A percentile compares a stretch with the other conserved stretches of the same genome.
phyloP scores from a whole-genome alignment of 768 basidiomycete genomes.

The Agaricus blazei region DNA sequence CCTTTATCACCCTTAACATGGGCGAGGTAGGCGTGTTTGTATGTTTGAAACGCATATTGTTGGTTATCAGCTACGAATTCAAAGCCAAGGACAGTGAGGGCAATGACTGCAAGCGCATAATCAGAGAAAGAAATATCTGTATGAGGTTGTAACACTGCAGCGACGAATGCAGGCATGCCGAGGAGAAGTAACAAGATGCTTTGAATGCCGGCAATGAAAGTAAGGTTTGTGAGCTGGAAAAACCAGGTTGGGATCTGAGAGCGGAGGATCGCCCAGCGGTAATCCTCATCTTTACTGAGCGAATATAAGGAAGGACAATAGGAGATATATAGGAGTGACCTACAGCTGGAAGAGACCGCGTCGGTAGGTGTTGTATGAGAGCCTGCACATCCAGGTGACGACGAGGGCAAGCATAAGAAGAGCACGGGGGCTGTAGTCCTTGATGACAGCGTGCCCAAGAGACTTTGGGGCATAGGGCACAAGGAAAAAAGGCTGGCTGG shows the following conservation, averaged over 20 bases:
- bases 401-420: conserved; percentile 69
- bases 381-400: conserved; percentile 61
- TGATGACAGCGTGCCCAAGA: conserved; percentile 31
- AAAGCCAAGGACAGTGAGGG: conserved; percentile 51
- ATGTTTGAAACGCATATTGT: conserved; percentile 80
- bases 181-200: conserved; percentile 77
- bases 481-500: conserved; percentile 33
- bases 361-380: conserved; percentile 79
- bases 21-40: conserved; percentile 53
- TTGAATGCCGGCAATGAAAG: conserved; percentile 75
- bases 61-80: conserved; percentile 92
- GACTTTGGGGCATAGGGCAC: conserved; percentile 53
- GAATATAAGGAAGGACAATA: background rate
- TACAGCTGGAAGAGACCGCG: conserved; percentile 77
- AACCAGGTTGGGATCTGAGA: conserved; percentile 38
- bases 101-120: conserved; percentile 50
- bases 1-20: conserved; percentile 26
- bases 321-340: conserved; percentile 16
- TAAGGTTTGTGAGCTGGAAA: conserved; percentile 43
- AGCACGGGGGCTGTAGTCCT: conserved; percentile 64
- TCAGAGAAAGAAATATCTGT: conserved; percentile 54
- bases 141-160: conserved; percentile 49
- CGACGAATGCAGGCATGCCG: conserved; percentile 54
- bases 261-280: conserved; percentile 83
- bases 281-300: conserved; percentile 77